Base-by-base conservation (phyloP, 441 rosid genomes). In the Gossypium trilobum region DNA sequence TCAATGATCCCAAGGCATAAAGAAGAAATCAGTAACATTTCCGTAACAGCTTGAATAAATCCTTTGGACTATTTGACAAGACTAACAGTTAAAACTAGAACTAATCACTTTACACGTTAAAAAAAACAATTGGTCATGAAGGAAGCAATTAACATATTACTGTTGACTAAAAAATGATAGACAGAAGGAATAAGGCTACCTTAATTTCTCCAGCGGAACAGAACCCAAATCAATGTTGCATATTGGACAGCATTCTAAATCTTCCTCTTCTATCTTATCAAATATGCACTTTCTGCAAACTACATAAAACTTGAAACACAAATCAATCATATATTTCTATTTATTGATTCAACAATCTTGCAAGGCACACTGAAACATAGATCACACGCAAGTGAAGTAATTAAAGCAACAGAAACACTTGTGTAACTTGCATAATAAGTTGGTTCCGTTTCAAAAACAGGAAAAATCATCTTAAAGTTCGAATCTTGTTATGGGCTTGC, bases 231-330 rank as follows among this genome's bases (percentile, higher is more conserved):
- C 77, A 10, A 80, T 87, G 66, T 82, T 75, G 81, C 93, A 89
- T 58, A 82, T 75, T 5, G 99, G 99, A 74, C 99, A 94, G 71
- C 73, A 36, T 73, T 91, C 95, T 65, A 87, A 68, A 71, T 85
- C 97, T 54, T 91, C 97, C 50, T 90, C 92, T 22, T 84, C 73
- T 75, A 94, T 85, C 85, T 89, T 91, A 74, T 80, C 82, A 77
- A 83, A 84, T 64, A 94, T 90, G 84, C 98, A 94, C 76, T 88
- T 88, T 71, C 98, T 90, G 83, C 98, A 94, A 80, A 94, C 95
- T 94, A 85, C 73, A 77, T 63, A 55, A 71, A 68, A 14, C 39
- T 70, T 17, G 27, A 56, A 46, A 57, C 13, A 46, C 3, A 73
- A 79, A 50, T 29, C 19, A 13, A 66, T 66, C 57, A 25, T 66